Conservation (phyloP, 257 asterid genomes). For the Fraxinus pennsylvanica region DNA sequence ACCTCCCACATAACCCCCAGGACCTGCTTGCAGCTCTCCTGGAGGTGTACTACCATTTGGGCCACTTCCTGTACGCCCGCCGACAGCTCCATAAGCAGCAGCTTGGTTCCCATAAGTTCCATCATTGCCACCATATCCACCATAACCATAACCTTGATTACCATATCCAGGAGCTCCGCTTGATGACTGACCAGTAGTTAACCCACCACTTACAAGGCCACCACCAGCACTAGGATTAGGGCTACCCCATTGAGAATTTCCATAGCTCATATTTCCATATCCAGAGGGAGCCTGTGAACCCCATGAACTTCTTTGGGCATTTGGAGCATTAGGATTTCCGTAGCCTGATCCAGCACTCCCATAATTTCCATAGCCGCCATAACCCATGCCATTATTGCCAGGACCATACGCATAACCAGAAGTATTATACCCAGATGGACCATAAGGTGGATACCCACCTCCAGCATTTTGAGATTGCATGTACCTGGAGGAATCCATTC, state of each 20-base stretch:
- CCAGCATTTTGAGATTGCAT: conserved; percentile 66
- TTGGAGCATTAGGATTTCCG: conserved; percentile 57
- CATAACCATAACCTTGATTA: conserved; percentile 79
- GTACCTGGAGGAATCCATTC: conserved; percentile 72
- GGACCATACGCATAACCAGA: conserved; percentile 80
- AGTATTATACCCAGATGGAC: conserved; percentile 65
- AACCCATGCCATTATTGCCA: conserved; percentile 71
- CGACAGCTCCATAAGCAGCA: conserved; percentile 56
- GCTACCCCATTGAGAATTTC: conserved; percentile 65
- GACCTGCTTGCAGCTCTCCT: conserved; percentile 39
- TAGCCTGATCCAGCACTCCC: conserved; percentile 61
- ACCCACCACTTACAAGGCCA: conserved; percentile 50
- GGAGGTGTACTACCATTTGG: conserved; percentile 42
- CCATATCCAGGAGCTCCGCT: conserved; percentile 71
- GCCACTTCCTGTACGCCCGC: conserved; percentile 67
- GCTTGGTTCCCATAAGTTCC: conserved; percentile 60
- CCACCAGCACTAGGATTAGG: conserved; percentile 36
- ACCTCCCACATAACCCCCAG: conserved; percentile 45
- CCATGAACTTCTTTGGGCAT: conserved; percentile 73
- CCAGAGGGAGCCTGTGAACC: conserved; percentile 69
- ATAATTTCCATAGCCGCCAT: conserved; percentile 65
- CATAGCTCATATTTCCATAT: conserved; percentile 62
- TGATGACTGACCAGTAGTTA: conserved; percentile 69
- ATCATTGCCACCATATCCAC: conserved; percentile 45
- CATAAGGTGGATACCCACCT: conserved; percentile 71